A percentile compares a stretch with the other conserved stretches of the same genome.
These are phyloP conservation scores for Phaeosphaeriaceae sp. DNA, from an alignment of 2,329 filamentous ascomycete genomes.

Conservation along the genomic window DNA sequence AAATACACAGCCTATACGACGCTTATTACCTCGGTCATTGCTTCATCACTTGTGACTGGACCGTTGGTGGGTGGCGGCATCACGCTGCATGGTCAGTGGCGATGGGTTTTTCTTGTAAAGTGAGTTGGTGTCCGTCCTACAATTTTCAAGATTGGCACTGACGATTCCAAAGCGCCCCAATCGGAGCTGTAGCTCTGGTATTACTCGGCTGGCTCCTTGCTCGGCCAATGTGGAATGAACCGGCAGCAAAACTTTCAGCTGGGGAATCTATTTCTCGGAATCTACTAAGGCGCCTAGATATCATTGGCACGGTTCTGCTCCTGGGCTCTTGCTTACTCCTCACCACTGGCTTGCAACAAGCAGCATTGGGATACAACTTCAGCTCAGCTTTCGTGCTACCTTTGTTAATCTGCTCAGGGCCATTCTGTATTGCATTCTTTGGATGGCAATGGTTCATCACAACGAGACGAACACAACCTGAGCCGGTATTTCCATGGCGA, in stretches of 20 bases:
- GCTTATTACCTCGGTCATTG: conserved; percentile 9
- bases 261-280: background rate
- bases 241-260: background rate
- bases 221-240: conserved; percentile 6
- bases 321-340: conserved; percentile 20
- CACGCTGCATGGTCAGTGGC: conserved; percentile 12
- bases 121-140: conserved; percentile 3
- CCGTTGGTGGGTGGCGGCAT: conserved; percentile 21
- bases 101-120: conserved; percentile 30
- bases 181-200: conserved; percentile 1
- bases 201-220: conserved; percentile 8
- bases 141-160: background rate
- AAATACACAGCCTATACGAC: conserved; percentile 11
- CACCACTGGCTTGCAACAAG: conserved; percentile 24
- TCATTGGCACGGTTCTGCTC: conserved; percentile 19
- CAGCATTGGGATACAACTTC: conserved; percentile 10
- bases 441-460: conserved; percentile 22
- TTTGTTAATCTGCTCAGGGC: conserved; percentile 12
- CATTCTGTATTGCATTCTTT: conserved; percentile 20
- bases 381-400: conserved; percentile 14
- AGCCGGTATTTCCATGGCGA: conserved; percentile 28
- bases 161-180: conserved; percentile 14
- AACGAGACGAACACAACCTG: conserved; percentile 2
- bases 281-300: conserved; percentile 12
- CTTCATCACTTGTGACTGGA: conserved; percentile 13